Percentiles rank a stretch among this genome's conserved stretches.
Conservation (phyloP, 345 rosid species). For the Arabidopsis arenosa region DNA sequence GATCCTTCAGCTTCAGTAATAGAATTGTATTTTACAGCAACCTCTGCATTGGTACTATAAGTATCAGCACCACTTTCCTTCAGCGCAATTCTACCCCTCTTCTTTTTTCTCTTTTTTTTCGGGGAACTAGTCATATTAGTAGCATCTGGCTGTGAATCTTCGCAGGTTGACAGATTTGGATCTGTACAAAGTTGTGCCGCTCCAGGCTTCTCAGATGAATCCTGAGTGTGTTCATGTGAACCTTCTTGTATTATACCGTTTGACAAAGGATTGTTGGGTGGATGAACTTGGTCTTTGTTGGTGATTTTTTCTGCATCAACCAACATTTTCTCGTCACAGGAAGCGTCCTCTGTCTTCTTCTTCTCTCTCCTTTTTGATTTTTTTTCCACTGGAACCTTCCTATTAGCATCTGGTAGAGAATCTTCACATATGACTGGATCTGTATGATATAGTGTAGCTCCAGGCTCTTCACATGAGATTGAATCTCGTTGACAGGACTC, state of each 20-base stretch:
- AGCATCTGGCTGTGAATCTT: conserved; percentile 24
- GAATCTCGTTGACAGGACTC: conserved; percentile 4
- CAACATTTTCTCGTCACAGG: conserved; percentile 19
- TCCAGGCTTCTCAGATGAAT: conserved; percentile 21
- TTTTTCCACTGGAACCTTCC: background rate
- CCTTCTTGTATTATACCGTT: conserved; percentile 3
- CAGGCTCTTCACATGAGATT: conserved; percentile 22
- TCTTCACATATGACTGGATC: too few relatives aligned
- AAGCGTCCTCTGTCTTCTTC: conserved; percentile 12
- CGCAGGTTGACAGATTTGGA: background rate
- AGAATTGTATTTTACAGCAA: conserved; percentile 1
- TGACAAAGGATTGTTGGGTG: background rate
- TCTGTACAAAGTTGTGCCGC: conserved; percentile 15
- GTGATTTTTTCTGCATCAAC: conserved; percentile 16
- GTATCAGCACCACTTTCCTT: conserved; percentile 25
- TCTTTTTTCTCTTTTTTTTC: conserved; percentile 29
- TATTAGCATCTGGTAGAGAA: conserved; percentile 17
- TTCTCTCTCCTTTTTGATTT: background rate
- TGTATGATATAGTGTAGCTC: conserved; percentile 2
- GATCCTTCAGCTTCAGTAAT: conserved; percentile 35
- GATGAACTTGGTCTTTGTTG: conserved; percentile 12
- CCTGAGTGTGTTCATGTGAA: background rate
- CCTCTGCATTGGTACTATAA: conserved; percentile 9
- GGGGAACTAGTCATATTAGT: conserved; percentile 21
- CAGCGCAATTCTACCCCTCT: background rate